These are phyloP conservation scores for Rhipidocladum racemiflorum DNA, from an alignment of 176 grass and related monocot species.

Conservation along the genomic window DNA sequence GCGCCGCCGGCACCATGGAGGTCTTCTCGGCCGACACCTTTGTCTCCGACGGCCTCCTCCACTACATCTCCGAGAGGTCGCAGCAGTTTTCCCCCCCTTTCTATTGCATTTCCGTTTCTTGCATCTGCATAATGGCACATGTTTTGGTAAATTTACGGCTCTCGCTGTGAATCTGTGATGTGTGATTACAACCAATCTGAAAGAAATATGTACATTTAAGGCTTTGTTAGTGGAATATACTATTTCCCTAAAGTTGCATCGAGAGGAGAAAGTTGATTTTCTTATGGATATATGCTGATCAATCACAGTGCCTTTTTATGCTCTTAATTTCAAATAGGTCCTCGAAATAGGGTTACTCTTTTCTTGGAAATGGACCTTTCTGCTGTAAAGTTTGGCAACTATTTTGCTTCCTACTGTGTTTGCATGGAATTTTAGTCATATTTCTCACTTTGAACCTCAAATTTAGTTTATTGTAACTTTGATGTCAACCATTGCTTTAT, in stretches of 20 bases:
- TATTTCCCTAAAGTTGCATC: neutral
- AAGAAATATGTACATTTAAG: no score
- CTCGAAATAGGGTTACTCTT: neutral
- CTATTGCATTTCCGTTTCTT: neutral
- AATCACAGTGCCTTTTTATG: neutral
- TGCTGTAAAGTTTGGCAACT: neutral
- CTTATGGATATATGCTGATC: neutral
- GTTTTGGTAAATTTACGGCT: neutral
- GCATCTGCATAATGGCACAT: neutral
- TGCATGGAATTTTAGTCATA: neutral
- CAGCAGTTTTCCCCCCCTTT: neutral
- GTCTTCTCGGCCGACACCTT: constrained; percentile 32
- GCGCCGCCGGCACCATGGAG: constrained; percentile 31
- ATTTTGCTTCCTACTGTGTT: neutral
- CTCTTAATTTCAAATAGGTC: neutral
- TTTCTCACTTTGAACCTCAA: neutral
- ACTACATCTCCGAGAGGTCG: constrained; percentile 36
- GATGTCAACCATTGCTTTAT: neutral
- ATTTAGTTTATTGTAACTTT: neutral
- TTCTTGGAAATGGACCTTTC: neutral
- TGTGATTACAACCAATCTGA: neutral
- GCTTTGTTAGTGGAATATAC: neutral
- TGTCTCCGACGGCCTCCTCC: constrained; percentile 39
- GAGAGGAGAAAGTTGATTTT: neutral
- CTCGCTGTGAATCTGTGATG: neutral